Base-by-base conservation (phyloP, 2,329 filamentous ascomycete species). In the Fusarium bulbicola region DNA sequence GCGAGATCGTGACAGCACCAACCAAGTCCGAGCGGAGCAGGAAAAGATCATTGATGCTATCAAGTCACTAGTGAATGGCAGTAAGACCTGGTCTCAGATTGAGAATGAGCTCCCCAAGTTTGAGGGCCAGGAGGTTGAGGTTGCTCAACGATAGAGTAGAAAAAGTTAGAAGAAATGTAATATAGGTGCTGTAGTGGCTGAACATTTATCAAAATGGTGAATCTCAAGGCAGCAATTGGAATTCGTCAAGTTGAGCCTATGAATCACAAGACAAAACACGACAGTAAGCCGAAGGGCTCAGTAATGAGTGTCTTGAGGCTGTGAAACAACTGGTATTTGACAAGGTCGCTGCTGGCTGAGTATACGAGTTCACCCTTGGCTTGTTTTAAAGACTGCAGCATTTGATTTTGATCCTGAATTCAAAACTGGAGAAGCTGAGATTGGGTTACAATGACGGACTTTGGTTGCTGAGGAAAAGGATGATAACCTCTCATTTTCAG, bases 1-100 rank as follows among this genome's bases (percentile, higher is more conserved):
- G 74, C 88, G 95, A 80, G 95, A 98, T 82, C 92, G 95, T 73
- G 96, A 98, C 84, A 92, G 92, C 46, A 98, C 94, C 60, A 93
- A 91, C 81, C 95, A 98, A 85, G 95, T 98, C 65, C 92, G 96
- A 69, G 93, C 93, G 16, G 91, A 90, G 71, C 89, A 96, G 81
- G 92, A 93, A 45, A 92, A 92, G 80, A 94, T 98, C 66, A 84
- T 96, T 67, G 88, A 89, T 63, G 94, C 94, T 34, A 89, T 96
- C 77, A 89, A 89, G 82, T 88, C 88, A 66, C 75, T 85, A 24
- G 82, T 83, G 28, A 79, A 83, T 40, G 83, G 83, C 53, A 81
- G 76, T 77, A 91, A 91, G 85, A 83, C 82, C 30, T 92, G 90
- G 90, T 81, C 84, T 72, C 92, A 97, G 79, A 86, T 98, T 42